Evolutionary conservation across 2,329 filamentous ascomycete genomes (phyloP).

Genomic region (Penicillium digitatum): DNA sequence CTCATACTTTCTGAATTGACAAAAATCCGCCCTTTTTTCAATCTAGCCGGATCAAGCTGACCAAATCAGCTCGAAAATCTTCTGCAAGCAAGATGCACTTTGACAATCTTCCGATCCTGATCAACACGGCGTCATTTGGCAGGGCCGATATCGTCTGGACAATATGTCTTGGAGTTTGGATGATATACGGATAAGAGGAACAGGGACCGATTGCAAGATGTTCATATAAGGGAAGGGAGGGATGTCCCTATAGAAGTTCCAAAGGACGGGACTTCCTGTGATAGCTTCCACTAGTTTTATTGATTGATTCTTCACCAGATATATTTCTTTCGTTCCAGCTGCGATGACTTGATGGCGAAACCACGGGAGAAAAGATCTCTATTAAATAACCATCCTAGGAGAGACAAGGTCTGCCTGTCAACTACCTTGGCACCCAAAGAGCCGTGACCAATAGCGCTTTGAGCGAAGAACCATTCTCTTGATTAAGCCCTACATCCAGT

Average conservation of each 20-base stretch:
- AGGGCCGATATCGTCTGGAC: conserved; percentile 54
- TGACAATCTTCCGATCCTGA: conserved; percentile 59
- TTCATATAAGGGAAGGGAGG: conserved; percentile 48
- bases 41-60: no score
- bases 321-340: not conserved
- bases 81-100: conserved; percentile 58
- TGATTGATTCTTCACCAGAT: conserved; percentile 45
- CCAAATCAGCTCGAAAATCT: conserved; percentile 64
- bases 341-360: not conserved
- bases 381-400: not conserved
- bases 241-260: conserved; percentile 53
- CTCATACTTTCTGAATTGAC: no score
- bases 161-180: conserved; percentile 47
- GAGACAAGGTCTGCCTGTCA: not conserved
- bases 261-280: conserved; percentile 48
- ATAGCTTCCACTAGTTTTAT: conserved; percentile 53
- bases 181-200: conserved; percentile 53
- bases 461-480: not conserved
- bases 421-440: not conserved
- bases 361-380: not conserved
- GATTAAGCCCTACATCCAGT: conserved; percentile 17
- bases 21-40: no score
- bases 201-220: conserved; percentile 53
- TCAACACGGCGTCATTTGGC: conserved; percentile 52
- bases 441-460: not conserved